These are phyloP conservation scores for Hypoxylon sp. DNA, from an alignment of 2,329 filamentous ascomycete genomes.

Conservation along the genomic window DNA sequence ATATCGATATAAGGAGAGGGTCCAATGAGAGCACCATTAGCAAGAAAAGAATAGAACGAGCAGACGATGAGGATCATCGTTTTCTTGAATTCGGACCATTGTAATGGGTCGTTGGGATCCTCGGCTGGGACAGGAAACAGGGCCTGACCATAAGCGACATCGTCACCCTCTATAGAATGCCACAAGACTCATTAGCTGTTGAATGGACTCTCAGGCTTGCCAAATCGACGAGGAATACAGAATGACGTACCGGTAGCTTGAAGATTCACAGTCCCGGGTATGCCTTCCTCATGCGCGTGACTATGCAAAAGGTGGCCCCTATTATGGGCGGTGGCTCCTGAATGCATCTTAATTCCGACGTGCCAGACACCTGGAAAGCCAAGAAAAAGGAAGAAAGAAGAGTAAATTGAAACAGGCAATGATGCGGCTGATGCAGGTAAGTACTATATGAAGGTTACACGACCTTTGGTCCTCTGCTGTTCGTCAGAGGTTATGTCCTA, in stretches of 20 bases:
- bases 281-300: constrained; percentile 51
- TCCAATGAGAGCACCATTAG: constrained; percentile 69
- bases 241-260: constrained; percentile 47
- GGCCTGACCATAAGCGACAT: constrained; percentile 51
- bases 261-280: constrained; percentile 52
- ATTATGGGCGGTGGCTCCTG: constrained; percentile 18
- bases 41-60: constrained; percentile 71
- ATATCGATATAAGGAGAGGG: constrained; percentile 72
- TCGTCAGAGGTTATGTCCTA: constrained; percentile 12
- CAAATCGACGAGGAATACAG: not conserved
- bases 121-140: constrained; percentile 52
- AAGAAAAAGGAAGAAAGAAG: constrained; percentile 22
- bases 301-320: constrained; percentile 50
- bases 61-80: constrained; percentile 69
- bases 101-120: constrained; percentile 52
- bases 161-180: constrained; percentile 48
- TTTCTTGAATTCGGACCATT: constrained; percentile 70
- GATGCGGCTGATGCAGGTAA: constrained; percentile 29
- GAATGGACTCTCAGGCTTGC: not conserved
- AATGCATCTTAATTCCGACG: constrained; percentile 38
- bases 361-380: constrained; percentile 20
- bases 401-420: not conserved
- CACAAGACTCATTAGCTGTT: constrained; percentile 8
- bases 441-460: constrained; percentile 27
- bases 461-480: constrained; percentile 10